phyloP scores from a whole-genome alignment of 805 yeast genomes.

The Blastobotrys peoriensis region DNA sequence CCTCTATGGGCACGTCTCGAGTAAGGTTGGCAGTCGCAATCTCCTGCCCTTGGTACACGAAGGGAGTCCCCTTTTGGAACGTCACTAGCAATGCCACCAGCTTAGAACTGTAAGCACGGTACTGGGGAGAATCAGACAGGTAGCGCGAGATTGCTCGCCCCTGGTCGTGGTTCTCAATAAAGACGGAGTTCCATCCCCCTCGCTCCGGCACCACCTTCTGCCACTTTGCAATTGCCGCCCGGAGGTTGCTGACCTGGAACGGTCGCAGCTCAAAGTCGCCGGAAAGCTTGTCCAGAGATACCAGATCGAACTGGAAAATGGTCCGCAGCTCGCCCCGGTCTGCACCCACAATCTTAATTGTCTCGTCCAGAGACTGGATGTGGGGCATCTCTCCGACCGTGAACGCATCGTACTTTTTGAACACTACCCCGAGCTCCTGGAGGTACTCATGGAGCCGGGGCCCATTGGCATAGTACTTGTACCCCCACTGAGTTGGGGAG shows the following conservation, averaged over 20 bases:
- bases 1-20: slow-evolving; percentile 40
- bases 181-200: slow-evolving; percentile 54
- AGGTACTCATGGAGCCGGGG: slow-evolving; percentile 55
- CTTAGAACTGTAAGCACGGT: slow-evolving; percentile 41
- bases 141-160: slow-evolving; percentile 49
- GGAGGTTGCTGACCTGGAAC: slow-evolving; percentile 12
- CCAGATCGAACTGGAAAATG: slow-evolving; percentile 22
- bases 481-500: slow-evolving; percentile 37
- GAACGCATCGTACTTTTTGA: slow-evolving; percentile 44
- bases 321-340: slow-evolving; percentile 21
- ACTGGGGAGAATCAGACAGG: slow-evolving; percentile 32
- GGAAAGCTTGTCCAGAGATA: slow-evolving; percentile 12
- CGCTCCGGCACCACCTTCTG: slow-evolving; percentile 32
- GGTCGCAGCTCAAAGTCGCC: slow-evolving; percentile 10
- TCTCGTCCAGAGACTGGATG: slow-evolving; percentile 27
- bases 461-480: slow-evolving; percentile 36
- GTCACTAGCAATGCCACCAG: slow-evolving; percentile 41
- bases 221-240: slow-evolving; percentile 13
- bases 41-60: slow-evolving; percentile 58
- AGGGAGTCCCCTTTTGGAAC: slow-evolving; percentile 49
- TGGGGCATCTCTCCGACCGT: slow-evolving; percentile 53
- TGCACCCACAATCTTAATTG: slow-evolving; percentile 18
- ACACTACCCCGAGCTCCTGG: slow-evolving; percentile 42
- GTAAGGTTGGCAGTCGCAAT: slow-evolving; percentile 50
- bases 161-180: slow-evolving; percentile 55